Percentiles rank a stretch among this genome's conserved stretches.
These are phyloP conservation scores for Areca catechu DNA, from an alignment of 176 grass and related monocot genomes.

Conservation along the genomic window DNA sequence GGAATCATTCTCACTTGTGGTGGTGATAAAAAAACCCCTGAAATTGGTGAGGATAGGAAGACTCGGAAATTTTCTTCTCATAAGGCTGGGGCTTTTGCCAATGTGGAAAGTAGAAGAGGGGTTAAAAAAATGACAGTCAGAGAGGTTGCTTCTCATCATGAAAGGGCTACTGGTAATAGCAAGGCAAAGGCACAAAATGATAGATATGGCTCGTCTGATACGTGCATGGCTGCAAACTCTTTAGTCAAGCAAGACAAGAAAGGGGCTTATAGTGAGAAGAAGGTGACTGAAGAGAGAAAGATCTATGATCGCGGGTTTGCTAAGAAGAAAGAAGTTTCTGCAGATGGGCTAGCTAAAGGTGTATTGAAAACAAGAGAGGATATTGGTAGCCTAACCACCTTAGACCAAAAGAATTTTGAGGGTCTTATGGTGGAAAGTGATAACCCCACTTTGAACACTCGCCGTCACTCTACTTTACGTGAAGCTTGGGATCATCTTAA, in stretches of 20 bases:
- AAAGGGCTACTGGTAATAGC: constrained; percentile 8
- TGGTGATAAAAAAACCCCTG: constrained; percentile 26
- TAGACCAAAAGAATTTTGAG: not conserved
- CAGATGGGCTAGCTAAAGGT: not conserved
- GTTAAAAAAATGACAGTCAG: constrained; percentile 1
- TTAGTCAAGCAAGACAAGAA: not conserved
- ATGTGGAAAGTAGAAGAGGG: not conserved
- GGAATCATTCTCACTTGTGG: constrained; percentile 41
- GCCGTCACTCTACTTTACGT: constrained; percentile 20
- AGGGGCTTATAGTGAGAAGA: not conserved
- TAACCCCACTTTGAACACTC: not conserved
- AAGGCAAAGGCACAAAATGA: not conserved
- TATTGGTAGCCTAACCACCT: constrained; percentile 9
- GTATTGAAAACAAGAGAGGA: not conserved
- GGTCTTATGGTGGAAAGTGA: constrained; percentile 2
- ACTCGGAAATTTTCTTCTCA: not conserved
- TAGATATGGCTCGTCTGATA: not conserved
- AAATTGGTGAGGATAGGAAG: constrained; percentile 26
- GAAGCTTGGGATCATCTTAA: constrained; percentile 3
- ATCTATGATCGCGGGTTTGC: not conserved
- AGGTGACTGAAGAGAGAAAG: constrained; percentile 15
- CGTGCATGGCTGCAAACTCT: not conserved
- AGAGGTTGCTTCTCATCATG: not conserved
- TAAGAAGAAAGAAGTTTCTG: constrained; percentile 7
- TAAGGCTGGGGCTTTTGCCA: not conserved